These are phyloP conservation scores for Pilobolus umbonatus DNA, from an alignment of 192 early-diverging fungal species.

Conservation along the genomic window DNA sequence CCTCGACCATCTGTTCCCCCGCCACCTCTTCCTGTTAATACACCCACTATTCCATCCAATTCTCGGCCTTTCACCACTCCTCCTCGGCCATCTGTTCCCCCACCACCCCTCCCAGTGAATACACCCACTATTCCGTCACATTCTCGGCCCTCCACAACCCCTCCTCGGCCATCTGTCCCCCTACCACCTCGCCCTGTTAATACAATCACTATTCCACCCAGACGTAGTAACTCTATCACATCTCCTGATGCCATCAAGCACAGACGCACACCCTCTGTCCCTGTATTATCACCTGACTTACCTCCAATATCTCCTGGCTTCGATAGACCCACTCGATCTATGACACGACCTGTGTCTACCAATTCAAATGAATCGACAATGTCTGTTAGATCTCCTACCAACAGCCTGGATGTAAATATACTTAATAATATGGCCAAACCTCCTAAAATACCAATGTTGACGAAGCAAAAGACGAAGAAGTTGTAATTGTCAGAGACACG, in stretches of 20 bases:
- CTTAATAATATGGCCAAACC: slow-evolving; percentile 2
- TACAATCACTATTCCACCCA: not conserved
- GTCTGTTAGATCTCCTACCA: not conserved
- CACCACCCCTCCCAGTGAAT: too few relatives aligned
- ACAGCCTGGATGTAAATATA: not conserved
- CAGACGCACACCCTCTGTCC: slow-evolving; percentile 20
- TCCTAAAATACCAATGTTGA: slow-evolving; percentile 5
- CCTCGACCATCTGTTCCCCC: slow-evolving; percentile 1
- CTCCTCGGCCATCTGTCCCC: not conserved
- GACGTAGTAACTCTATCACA: slow-evolving; percentile 1
- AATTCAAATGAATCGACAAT: not conserved
- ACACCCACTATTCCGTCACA: too few relatives aligned
- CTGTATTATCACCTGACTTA: slow-evolving; percentile 29
- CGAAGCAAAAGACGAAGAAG: too few relatives aligned
- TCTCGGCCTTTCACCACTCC: not conserved
- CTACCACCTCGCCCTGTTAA: slow-evolving; percentile 12
- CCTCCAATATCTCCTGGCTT: slow-evolving; percentile 24
- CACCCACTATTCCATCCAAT: too few relatives aligned
- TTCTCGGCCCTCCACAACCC: too few relatives aligned
- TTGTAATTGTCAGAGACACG: too few relatives aligned
- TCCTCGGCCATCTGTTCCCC: slow-evolving; percentile 2
- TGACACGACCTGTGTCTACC: slow-evolving; percentile 12
- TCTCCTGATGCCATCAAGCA: slow-evolving; percentile 4
- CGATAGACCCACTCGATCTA: slow-evolving; percentile 21
- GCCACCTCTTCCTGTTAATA: too few relatives aligned